Evolutionary conservation across 768 basidiomycete species (phyloP), one percentile per base, ranked within the genome.

Genomic region (Gyrodon lividus): DNA sequence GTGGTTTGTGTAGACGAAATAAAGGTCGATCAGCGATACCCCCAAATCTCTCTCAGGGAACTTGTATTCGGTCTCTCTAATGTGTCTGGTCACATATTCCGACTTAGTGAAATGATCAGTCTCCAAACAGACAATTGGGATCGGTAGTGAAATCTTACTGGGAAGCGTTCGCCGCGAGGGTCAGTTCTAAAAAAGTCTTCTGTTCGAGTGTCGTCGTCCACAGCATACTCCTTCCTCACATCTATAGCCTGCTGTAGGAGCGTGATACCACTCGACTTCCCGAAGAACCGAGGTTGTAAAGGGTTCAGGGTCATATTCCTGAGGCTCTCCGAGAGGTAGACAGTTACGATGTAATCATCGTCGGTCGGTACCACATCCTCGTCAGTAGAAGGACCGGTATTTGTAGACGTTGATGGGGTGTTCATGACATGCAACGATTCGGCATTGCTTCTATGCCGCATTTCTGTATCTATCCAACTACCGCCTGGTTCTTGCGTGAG

Each of bases 1-100:
- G n/a, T 75, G 52, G 59, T 92, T 87, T 51, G 76, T 48, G 30
- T 77, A 55, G 1, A 54, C 52, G 62, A 94, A 96, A 60, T 86
- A 92, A 22, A 82, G 68, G 31, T 84, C 76, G 33, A 90, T 67
- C 34, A 94, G 74, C 0, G 57, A 39, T 7, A 53, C 38, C 13
- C 79, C 71, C 40, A 93, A 76, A 40, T 80, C 77, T 0, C 66
- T 50, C 4, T 77, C 72, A 0, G 84, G 84, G 58, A 82, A 84
- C 1, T 24, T 52, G 60, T 76, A 79, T 2, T 57, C 46, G 2
- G 70, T 58, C 14, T 64, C 65, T 9, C 43, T 34, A 8, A 59
- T 50, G 37, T 47, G 22, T 43, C 50, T 56, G 0, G 63, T 56
- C 8, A 59, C 66, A 19, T 51, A 52, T 35, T 68, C 67, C 68